phyloP scores from a whole-genome alignment of 768 basidiomycete genomes.

The Phylloporus sp. region DNA sequence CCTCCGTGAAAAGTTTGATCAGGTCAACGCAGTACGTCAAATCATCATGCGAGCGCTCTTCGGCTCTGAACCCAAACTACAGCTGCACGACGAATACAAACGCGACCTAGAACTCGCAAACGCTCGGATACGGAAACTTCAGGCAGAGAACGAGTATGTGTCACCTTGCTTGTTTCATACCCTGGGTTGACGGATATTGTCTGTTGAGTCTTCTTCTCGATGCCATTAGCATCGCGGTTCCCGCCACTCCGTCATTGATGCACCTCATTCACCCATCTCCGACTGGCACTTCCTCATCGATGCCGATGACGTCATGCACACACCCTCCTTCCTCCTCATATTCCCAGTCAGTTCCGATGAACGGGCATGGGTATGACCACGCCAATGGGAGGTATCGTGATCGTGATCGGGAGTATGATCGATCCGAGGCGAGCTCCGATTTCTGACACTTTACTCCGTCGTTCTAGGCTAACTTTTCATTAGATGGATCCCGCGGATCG shows the following conservation, averaged over 20 bases:
- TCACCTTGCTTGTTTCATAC: not conserved
- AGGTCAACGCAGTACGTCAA: slow-evolving; percentile 28
- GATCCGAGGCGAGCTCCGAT: slow-evolving; percentile 10
- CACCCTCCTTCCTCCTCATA: slow-evolving; percentile 8
- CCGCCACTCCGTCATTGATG: slow-evolving; percentile 29
- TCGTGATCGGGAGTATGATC: slow-evolving; percentile 22
- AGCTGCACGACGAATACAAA: slow-evolving; percentile 24
- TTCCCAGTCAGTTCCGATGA: slow-evolving; percentile 13
- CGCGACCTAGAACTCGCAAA: slow-evolving; percentile 28
- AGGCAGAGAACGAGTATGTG: slow-evolving; percentile 31
- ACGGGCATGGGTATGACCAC: slow-evolving; percentile 23
- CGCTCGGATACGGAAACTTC: slow-evolving; percentile 25
- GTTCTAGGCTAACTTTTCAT: not conserved
- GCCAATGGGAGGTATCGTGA: slow-evolving; percentile 27
- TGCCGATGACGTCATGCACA: slow-evolving; percentile 17
- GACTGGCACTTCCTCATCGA: slow-evolving; percentile 15
- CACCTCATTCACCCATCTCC: slow-evolving; percentile 29
- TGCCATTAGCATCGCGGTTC: slow-evolving; percentile 30
- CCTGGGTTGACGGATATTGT: not conserved
- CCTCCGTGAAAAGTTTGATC: slow-evolving; percentile 31
- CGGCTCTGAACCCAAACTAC: not conserved
- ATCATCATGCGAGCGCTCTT: not conserved
- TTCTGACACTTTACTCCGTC: not conserved
- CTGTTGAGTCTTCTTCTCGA: slow-evolving; percentile 28
- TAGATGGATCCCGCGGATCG: slow-evolving; percentile 13